Evolutionary conservation across 306 rosid genomes (phyloP).

Genomic region (Acacia confusa): DNA sequence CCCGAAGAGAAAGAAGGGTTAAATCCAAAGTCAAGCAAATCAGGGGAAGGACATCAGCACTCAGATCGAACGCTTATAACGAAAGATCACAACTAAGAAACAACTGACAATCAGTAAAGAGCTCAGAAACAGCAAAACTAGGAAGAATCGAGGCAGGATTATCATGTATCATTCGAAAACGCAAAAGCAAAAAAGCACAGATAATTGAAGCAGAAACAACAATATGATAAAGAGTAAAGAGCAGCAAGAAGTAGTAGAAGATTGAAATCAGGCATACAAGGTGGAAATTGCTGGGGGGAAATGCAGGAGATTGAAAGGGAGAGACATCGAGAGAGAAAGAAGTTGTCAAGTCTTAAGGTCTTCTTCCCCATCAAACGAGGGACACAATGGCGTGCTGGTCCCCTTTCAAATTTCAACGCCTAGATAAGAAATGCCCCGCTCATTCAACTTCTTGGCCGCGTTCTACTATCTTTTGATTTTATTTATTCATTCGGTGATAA

Average conservation of each 20-base stretch:
- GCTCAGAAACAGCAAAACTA: neutral
- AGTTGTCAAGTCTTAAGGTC: neutral
- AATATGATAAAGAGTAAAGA: neutral
- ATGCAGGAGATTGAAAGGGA: slow-evolving; percentile 30
- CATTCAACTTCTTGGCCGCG: neutral
- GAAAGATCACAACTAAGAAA: neutral
- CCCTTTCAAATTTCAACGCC: neutral
- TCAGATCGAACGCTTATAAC: slow-evolving; percentile 40
- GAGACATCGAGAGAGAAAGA: neutral
- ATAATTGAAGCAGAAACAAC: slow-evolving; percentile 13
- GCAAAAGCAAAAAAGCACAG: neutral
- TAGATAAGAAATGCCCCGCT: neutral
- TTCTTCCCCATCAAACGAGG: neutral
- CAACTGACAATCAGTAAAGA: neutral
- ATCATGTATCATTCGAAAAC: neutral
- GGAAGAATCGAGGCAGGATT: neutral
- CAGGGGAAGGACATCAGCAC: neutral
- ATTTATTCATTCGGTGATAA: no score
- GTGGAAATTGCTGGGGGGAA: slow-evolving; percentile 13
- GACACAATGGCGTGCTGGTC: neutral
- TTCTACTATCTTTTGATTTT: neutral
- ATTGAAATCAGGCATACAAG: slow-evolving; percentile 25
- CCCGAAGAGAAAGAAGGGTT: slow-evolving; percentile 23
- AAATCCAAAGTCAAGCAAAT: slow-evolving; percentile 2
- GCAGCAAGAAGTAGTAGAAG: neutral